Evolutionary conservation across 2,329 filamentous ascomycete species (phyloP).

Genomic region (Hysterium pulicare): DNA sequence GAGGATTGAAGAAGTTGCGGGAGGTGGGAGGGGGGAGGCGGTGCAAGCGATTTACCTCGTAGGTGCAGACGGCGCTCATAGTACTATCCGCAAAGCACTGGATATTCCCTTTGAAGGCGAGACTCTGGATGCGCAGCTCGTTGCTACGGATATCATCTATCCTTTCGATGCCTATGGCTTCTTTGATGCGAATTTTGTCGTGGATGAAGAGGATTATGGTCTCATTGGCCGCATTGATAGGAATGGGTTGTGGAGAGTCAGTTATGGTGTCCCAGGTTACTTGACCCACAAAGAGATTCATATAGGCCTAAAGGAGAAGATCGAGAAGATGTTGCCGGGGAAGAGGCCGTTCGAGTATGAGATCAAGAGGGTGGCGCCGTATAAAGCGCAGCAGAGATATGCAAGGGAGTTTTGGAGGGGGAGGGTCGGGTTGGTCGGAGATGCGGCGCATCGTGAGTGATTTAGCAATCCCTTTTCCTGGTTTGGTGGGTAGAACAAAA

Average conservation of each 20-base stretch:
- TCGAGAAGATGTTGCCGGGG: conserved; percentile 29
- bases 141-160: conserved; percentile 38
- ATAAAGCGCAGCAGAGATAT: conserved; percentile 41
- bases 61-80: conserved; percentile 29
- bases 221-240: conserved; percentile 34
- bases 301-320: conserved; percentile 22
- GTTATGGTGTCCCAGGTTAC: conserved; percentile 36
- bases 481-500: too few species aligned
- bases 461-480: too few species aligned
- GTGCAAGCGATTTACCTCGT: conserved; percentile 26
- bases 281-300: conserved; percentile 29
- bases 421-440: conserved; percentile 35
- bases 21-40: conserved; percentile 5
- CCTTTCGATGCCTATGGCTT: conserved; percentile 38
- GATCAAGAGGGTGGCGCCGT: conserved; percentile 36
- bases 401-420: conserved; percentile 30
- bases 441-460: conserved; percentile 37
- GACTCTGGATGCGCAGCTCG: conserved; percentile 35
- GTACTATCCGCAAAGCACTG: conserved; percentile 12
- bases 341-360: conserved; percentile 23
- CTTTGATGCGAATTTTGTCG: conserved; percentile 41
- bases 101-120: conserved; percentile 27
- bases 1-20: conserved; percentile 3
- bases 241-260: conserved; percentile 40
- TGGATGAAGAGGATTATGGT: conserved; percentile 37